Percentiles rank a stretch among this genome's conserved stretches.
phyloP scores from a whole-genome alignment of 108 stramenopile species.

The Skeletonema menzelii region DNA sequence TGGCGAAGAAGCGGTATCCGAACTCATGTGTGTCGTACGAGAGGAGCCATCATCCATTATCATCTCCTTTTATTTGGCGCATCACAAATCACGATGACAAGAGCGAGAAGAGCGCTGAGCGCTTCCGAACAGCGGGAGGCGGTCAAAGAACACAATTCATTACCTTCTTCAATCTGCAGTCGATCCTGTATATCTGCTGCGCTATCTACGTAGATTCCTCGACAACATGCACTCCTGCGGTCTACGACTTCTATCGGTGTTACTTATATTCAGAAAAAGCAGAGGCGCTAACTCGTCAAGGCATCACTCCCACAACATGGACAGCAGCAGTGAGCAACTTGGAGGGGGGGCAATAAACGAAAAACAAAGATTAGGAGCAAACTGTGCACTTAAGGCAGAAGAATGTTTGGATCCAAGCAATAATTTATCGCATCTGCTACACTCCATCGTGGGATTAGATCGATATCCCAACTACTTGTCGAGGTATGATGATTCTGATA shows the following conservation, averaged over 20 bases:
- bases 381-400: not conserved
- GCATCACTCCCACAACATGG: not conserved
- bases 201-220: too few relatives aligned
- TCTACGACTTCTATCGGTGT: not conserved
- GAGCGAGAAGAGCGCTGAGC: too few relatives aligned
- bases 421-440: constrained; percentile 62
- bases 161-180: too few relatives aligned
- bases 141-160: too few relatives aligned
- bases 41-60: not conserved
- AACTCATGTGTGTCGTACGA: not conserved
- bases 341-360: constrained; percentile 85
- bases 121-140: too few relatives aligned
- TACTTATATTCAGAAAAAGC: not conserved
- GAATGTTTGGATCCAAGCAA: constrained; percentile 48
- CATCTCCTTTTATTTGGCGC: too few relatives aligned
- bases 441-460: constrained; percentile 80
- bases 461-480: constrained; percentile 81
- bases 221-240: not conserved
- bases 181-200: too few relatives aligned
- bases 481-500: constrained; percentile 54
- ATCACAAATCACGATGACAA: too few relatives aligned
- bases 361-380: constrained; percentile 47
- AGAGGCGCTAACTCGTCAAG: not conserved
- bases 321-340: constrained; percentile 2
- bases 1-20: not conserved